A percentile compares a stretch with the other conserved stretches of the same genome.
These are phyloP conservation scores for Fusarium denticulatum DNA, from an alignment of 2,329 filamentous ascomycete species.

Conservation along the genomic window DNA sequence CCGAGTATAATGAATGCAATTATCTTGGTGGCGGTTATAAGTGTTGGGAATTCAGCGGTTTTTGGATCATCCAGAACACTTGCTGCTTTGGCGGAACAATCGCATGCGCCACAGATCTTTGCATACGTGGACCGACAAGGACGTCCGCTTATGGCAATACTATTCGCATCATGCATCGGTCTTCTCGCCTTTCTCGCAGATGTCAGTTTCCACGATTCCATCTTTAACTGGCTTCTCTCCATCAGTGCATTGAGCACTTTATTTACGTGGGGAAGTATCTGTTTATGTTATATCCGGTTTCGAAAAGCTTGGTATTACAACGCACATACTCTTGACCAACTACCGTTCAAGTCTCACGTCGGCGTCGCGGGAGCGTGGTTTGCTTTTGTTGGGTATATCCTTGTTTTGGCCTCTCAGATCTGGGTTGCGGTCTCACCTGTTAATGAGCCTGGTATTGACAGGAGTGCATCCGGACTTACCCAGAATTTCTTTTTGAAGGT, in stretches of 20 bases:
- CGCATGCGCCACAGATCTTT: constrained; percentile 80
- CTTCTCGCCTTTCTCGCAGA: constrained; percentile 82
- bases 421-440: constrained; percentile 87
- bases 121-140: constrained; percentile 85
- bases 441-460: constrained; percentile 53
- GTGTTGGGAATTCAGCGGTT: constrained; percentile 89
- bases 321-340: constrained; percentile 75
- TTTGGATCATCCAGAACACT: constrained; percentile 92
- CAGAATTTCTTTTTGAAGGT: constrained; percentile 78
- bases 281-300: constrained; percentile 89
- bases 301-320: constrained; percentile 76
- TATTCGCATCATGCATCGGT: constrained; percentile 73
- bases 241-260: constrained; percentile 77
- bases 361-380: constrained; percentile 84
- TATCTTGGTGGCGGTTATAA: constrained; percentile 89
- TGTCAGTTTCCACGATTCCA: constrained; percentile 64
- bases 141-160: constrained; percentile 80
- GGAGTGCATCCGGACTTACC: constrained; percentile 57
- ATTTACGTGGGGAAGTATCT: constrained; percentile 87
- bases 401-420: constrained; percentile 85
- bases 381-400: constrained; percentile 78
- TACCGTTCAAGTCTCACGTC: constrained; percentile 83
- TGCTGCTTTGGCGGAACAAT: constrained; percentile 87
- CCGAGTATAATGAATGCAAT: constrained; percentile 95
- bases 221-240: constrained; percentile 83